Evolutionary conservation across 2,329 filamentous ascomycete genomes (phyloP), one percentile per base, ranked within the genome.

Genomic region (Aspergillus ochraceoroseus): DNA sequence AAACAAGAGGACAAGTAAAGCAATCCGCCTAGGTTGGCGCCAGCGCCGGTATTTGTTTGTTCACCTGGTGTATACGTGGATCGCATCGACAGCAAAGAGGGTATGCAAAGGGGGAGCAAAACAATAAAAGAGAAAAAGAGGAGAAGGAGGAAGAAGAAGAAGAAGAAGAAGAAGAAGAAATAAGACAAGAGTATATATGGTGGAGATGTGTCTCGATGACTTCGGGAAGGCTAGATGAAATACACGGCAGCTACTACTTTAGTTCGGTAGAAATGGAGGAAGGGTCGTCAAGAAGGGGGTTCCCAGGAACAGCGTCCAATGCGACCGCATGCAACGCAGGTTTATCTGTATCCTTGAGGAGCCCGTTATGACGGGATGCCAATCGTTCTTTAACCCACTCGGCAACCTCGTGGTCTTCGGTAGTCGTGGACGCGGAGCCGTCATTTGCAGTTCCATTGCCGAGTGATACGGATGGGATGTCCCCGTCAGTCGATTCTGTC

Each of bases 281-380:
- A 15, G 57, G 47, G 36, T 59, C 53, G 32, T 59, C 58, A n/a
- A 61, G 37, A 9, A 64, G 44, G 13, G 64, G 61, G 42, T 61
- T 69, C 4, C 63, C 65, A 12, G 63, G 63, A 17, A 89, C 77
- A 8, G 77, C 78, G 62, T 95, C 86, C 30, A 96, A 67, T 1
- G 89, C 87, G 15, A 86, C 90, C 4, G 87, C 82, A 62, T 96
- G 92, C 47, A 96, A 67, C 2, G 92, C 89, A 11, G 92, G 92
- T 57, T 85, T 86, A 33, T 73, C 72, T 11, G 67, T 62, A 33
- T 70, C 72, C 3, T 70, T 72, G 59, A 70, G 76, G 31, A 68
- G 69, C 11, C 79, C 85, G 2, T 71, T 75, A 47, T 71, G 74
- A 56, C 81, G 81, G 55, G 76, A 76, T 49, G 83, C 79, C 28